Percentiles rank a stretch among this genome's conserved stretches.
Conservation (phyloP, 2,329 filamentous ascomycete genomes). For the Colletotrichum brevisporum region DNA sequence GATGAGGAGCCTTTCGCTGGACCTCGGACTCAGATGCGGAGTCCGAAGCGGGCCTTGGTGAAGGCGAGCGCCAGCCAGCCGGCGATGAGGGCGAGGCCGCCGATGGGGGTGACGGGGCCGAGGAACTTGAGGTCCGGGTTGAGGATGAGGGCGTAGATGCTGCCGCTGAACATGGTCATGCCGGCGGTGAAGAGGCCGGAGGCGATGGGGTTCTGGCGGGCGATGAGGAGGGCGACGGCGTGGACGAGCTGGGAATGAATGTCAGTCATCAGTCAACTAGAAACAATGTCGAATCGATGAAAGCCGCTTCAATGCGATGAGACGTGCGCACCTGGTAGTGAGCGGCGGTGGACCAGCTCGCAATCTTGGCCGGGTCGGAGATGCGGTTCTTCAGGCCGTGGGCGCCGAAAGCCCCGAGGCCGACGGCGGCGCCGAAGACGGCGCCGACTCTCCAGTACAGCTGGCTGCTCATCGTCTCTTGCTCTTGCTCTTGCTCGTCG, state of each 20-base stretch:
- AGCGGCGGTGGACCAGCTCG: conserved; percentile 75
- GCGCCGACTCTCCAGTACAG: conserved; percentile 74
- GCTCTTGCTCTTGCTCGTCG: conserved; percentile 22
- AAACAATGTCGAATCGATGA: neutral
- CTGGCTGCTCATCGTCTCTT: conserved; percentile 44
- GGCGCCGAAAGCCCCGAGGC: conserved; percentile 76
- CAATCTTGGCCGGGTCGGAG: conserved; percentile 69
- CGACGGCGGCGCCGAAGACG: conserved; percentile 74
- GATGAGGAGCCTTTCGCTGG: neutral
- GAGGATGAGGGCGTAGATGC: conserved; percentile 75
- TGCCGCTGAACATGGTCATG: conserved; percentile 77
- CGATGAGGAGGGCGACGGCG: conserved; percentile 71
- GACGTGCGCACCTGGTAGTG: conserved; percentile 74
- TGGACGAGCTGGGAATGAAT: conserved; percentile 68
- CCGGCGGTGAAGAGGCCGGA: conserved; percentile 73
- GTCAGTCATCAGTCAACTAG: neutral
- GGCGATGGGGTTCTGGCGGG: conserved; percentile 70
- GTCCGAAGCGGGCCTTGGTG: conserved; percentile 32
- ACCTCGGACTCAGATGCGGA: conserved; percentile 4
- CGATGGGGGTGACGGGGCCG: conserved; percentile 76
- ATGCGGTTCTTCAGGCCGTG: conserved; percentile 76
- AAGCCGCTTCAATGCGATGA: neutral
- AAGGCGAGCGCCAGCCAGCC: conserved; percentile 68
- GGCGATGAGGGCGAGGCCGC: conserved; percentile 74
- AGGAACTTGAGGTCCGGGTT: conserved; percentile 72